A percentile compares a stretch with the other conserved stretches of the same genome.
These are phyloP conservation scores for Lagenaria siceraria DNA, from an alignment of 306 rosid species.

Conservation along the genomic window DNA sequence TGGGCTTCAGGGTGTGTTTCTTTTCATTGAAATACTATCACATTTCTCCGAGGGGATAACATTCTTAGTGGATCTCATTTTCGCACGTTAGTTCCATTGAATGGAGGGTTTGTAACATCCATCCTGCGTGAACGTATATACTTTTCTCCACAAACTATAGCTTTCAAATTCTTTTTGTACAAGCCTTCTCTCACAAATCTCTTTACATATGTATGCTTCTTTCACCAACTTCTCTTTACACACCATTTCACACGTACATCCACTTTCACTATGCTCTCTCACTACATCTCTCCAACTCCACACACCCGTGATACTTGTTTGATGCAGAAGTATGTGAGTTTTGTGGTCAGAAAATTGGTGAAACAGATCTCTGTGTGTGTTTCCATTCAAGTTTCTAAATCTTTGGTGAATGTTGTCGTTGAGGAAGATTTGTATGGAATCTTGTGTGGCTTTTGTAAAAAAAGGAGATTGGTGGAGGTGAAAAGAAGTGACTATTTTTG, in stretches of 20 bases:
- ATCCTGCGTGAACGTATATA: background rate
- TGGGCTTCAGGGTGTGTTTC: background rate
- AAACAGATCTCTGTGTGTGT: no score
- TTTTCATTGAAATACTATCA: background rate
- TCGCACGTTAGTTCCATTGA: background rate
- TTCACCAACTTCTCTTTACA: background rate
- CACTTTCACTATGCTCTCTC: background rate
- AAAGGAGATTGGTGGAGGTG: background rate
- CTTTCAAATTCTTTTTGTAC: background rate
- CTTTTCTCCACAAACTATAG: background rate
- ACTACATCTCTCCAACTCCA: background rate
- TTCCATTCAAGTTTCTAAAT: no score
- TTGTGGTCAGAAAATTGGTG: no score
- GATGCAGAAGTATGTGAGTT: background rate
- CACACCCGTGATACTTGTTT: background rate
- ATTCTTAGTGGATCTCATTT: background rate
- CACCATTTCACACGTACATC: background rate
- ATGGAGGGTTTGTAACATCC: background rate
- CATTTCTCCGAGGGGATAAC: background rate
- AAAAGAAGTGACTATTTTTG: background rate
- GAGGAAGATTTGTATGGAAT: no score
- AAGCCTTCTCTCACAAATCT: background rate
- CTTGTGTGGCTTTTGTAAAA: no score
- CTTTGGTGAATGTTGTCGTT: no score
- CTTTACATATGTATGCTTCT: background rate